A percentile compares a stretch with the other conserved stretches of the same genome.
Evolutionary conservation across 2,329 filamentous ascomycete genomes (phyloP).

Genomic region (Neonectria hederae): DNA sequence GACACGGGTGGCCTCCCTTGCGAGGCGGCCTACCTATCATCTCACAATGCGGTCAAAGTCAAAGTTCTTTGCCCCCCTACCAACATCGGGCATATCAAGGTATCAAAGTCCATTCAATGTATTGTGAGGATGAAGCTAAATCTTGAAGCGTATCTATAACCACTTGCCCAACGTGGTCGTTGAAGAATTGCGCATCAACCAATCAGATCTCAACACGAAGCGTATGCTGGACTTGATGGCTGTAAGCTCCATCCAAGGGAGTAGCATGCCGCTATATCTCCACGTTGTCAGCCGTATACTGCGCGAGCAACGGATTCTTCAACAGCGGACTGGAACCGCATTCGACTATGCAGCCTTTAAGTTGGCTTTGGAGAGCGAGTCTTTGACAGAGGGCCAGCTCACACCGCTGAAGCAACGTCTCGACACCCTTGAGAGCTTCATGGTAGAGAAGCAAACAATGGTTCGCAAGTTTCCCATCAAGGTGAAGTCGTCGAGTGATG

Average conservation of each 20-base stretch:
- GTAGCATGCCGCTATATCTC: conserved; percentile 65
- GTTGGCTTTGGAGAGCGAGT: conserved; percentile 38
- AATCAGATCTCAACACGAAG: conserved; percentile 63
- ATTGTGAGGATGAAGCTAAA: background rate
- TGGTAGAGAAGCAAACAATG: conserved; percentile 27
- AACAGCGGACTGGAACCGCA: conserved; percentile 45
- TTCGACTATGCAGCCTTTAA: conserved; percentile 65
- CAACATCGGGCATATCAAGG: conserved; percentile 55
- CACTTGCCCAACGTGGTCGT: conserved; percentile 56
- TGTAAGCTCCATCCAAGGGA: conserved; percentile 48
- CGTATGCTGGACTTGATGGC: conserved; percentile 70
- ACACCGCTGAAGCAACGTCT: conserved; percentile 57
- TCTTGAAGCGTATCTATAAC: conserved; percentile 51
- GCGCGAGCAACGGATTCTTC: conserved; percentile 60
- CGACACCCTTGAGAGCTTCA: conserved; percentile 62
- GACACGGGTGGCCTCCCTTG: conserved; percentile 61
- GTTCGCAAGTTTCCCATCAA: background rate
- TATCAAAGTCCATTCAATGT: conserved; percentile 10
- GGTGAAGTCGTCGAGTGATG: background rate
- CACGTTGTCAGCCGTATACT: conserved; percentile 65
- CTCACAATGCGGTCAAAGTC: conserved; percentile 54
- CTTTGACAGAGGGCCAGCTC: conserved; percentile 59
- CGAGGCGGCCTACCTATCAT: conserved; percentile 67
- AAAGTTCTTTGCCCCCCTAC: conserved; percentile 65
- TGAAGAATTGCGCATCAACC: conserved; percentile 60